Evolutionary conservation across 768 basidiomycete species (phyloP), one percentile per base, ranked within the genome.

Genomic region (Agaricus sinodeliciosus): DNA sequence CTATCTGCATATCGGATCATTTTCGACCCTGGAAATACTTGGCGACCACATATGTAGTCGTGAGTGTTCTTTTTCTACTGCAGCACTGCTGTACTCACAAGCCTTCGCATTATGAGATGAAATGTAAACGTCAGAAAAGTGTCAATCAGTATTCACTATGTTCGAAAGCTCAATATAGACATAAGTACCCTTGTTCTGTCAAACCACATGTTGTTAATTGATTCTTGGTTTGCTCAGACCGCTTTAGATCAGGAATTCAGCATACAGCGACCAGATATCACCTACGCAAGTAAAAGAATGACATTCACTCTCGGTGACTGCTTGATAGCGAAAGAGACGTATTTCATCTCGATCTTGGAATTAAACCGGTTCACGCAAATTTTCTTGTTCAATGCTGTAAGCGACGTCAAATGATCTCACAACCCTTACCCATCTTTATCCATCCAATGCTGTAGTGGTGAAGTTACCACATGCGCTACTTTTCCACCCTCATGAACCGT

Each of bases 371-470:
- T 54, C 46, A 43, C 22, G 19, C 51, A 54, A 34, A 53, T 35
- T 54, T 48, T 43, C 51, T 45, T 22, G 31, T 47, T 53, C 25
- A 34, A 48, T 54, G 45, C 52, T 48, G 40, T 48, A 54, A 48
- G 52, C 52, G 52, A 45, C 42, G 52, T 47, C 52, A 48, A 48
- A 39, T 39, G 37, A 39, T 16, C 37, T 2, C 35, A 39, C 26
- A 27, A 49, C 48, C 35, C 19, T 46, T 16, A 9, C 4, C 28
- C 26, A 25, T 46, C 45, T n/a, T 31, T 34, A 27, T 25, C 44
- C 28, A 11, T 16, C 22, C n/a, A 34, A 15, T 28, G 18, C 34
- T 19, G 31, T 5, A 31, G 31, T 11, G 22, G 35, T 43, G 49
- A 43, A 15, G 18, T 22, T 36, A 27, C 36, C 50, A 25, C n/a